Conservation (phyloP, 495 filamentous ascomycete genomes). For the Monascus purpureus region DNA sequence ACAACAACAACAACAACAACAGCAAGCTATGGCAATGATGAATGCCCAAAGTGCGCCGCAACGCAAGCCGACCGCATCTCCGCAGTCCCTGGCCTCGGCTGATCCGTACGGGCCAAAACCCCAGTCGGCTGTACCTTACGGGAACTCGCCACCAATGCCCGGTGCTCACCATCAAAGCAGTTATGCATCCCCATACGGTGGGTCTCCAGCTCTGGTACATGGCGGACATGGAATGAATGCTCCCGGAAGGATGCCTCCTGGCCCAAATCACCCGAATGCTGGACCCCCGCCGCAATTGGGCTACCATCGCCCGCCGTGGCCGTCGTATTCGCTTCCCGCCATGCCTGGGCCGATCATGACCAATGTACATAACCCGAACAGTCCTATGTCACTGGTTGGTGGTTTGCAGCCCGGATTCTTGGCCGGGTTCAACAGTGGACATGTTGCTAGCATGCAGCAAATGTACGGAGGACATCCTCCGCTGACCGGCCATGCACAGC, state of each 20-base stretch:
- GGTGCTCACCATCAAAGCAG: conserved; percentile 43
- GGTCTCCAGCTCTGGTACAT: conserved; percentile 42
- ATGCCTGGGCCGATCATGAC: conserved; percentile 63
- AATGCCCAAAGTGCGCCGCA: conserved; percentile 18
- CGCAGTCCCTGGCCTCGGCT: conserved; percentile 44
- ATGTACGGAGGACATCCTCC: conserved; percentile 37
- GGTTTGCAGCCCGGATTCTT: conserved; percentile 36
- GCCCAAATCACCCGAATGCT: conserved; percentile 31
- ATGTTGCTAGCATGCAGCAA: conserved; percentile 40
- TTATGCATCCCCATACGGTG: conserved; percentile 40
- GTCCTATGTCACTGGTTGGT: conserved; percentile 54
- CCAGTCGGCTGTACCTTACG: conserved; percentile 43
- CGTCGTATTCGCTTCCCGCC: conserved; percentile 41
- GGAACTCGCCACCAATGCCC: conserved; percentile 42
- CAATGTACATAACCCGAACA: conserved; percentile 59
- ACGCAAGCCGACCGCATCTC: conserved; percentile 41
- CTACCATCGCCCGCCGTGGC: conserved; percentile 37
- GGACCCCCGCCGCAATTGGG: conserved; percentile 31
- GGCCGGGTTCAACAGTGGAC: conserved; percentile 41
- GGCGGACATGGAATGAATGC: conserved; percentile 45
- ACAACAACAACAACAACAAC: conserved; percentile 8
- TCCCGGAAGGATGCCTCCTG: conserved; percentile 40
- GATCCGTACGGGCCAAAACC: conserved; percentile 49
- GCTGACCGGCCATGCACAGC: conserved; percentile 23
- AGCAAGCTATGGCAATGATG: conserved; percentile 26